A percentile compares a stretch with the other conserved stretches of the same genome.
Conservation (phyloP, 208 protist genomes). For the Naegleria gruberi region DNA sequence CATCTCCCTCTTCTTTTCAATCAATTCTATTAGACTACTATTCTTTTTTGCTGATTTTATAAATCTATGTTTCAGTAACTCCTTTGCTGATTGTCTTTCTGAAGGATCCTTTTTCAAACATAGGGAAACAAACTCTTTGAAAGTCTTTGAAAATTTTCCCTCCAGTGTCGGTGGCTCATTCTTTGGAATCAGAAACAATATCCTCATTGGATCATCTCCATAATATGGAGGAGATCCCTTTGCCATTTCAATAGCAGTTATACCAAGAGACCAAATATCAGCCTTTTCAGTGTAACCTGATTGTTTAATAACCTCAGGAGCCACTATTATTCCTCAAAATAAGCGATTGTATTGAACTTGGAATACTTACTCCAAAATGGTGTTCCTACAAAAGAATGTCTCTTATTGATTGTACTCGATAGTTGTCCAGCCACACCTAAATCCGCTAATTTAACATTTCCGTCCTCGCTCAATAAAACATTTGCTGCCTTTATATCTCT, state of each 20-base stretch:
- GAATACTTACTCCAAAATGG: conserved; percentile 72
- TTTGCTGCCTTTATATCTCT: conserved; percentile 75
- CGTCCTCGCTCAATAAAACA: conserved; percentile 38
- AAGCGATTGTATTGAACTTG: conserved; percentile 13
- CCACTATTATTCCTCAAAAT: conserved; percentile 45
- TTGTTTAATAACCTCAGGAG: conserved; percentile 49
- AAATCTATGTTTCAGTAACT: conserved; percentile 64
- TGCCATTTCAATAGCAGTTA: conserved; percentile 90
- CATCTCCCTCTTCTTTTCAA: conserved; percentile 41
- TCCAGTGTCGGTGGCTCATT: conserved; percentile 40
- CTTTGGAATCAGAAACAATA: conserved; percentile 49
- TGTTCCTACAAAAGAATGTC: conserved; percentile 75
- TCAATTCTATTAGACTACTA: conserved; percentile 45
- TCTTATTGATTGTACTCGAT: conserved; percentile 53
- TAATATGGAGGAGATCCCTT: conserved; percentile 77
- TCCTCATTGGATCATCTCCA: conserved; percentile 66
- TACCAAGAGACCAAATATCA: conserved; percentile 89
- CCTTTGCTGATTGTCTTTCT: conserved; percentile 55
- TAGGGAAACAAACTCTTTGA: conserved; percentile 59
- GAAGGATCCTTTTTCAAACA: conserved; percentile 61
- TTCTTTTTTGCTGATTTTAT: conserved; percentile 48
- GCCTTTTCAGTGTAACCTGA: conserved; percentile 70
- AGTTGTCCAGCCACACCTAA: conserved; percentile 77
- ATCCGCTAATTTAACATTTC: conserved; percentile 68
- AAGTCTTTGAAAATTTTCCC: conserved; percentile 49